Conservation (phyloP, 768 basidiomycete genomes). For the Leccinellum albellum region DNA sequence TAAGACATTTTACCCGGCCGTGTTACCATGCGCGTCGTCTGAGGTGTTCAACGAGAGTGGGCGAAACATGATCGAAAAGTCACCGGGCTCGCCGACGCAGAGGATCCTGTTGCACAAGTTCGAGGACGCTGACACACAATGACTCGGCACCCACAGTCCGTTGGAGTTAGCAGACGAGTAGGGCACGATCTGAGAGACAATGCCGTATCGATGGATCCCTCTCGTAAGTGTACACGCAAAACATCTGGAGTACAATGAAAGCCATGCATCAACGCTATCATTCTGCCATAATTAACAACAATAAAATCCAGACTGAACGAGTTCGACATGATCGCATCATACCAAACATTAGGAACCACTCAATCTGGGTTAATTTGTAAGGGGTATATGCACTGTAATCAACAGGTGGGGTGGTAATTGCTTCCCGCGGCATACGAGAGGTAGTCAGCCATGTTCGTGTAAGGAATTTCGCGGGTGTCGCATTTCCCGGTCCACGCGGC, state of each 20-base stretch:
- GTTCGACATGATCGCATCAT: neutral
- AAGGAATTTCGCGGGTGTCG: constrained; percentile 18
- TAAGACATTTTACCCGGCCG: too few relatives aligned
- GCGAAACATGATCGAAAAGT: neutral
- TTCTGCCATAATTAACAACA: neutral
- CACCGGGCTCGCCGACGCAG: too few relatives aligned
- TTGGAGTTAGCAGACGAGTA: neutral
- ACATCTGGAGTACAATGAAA: neutral
- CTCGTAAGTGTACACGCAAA: neutral
- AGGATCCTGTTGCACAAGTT: neutral
- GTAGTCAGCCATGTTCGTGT: constrained; percentile 22
- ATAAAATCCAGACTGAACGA: neutral
- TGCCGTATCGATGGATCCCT: neutral
- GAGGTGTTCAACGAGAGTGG: neutral
- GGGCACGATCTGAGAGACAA: neutral
- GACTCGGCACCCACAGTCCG: neutral
- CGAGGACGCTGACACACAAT: neutral
- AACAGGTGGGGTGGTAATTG: constrained; percentile 15
- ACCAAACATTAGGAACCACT: neutral
- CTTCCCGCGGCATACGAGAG: constrained; percentile 21
- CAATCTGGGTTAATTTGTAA: neutral
- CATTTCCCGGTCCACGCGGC: constrained; percentile 26
- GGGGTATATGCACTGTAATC: neutral
- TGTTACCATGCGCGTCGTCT: neutral
- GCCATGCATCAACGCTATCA: neutral